Base-by-base conservation (phyloP, 2,329 filamentous ascomycete species). In the Epichloe uncinata region DNA sequence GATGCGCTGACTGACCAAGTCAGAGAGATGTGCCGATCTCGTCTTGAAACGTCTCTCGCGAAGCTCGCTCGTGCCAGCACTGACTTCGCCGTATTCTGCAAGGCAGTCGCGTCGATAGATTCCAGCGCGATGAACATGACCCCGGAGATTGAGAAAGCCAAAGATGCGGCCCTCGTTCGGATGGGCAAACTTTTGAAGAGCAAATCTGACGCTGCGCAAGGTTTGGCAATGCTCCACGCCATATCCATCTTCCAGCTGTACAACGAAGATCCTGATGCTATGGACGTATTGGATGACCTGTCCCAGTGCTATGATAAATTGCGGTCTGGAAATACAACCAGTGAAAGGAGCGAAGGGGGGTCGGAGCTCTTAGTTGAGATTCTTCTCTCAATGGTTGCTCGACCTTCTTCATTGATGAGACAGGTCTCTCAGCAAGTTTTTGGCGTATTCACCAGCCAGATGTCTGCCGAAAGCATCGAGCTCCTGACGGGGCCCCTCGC, bases 341-440 rank as follows among this genome's bases (percentile, higher is more conserved):
- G 79, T 58, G 66, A 69, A 54, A 67, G 77, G 41, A 72, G 79
- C 58, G 66, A 70, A 1, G 78, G 76, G 6, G 73, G 73, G 11
- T 85, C 87, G 0, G 82, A 87, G 59, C 75, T 87, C 26, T 68
- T 96, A 8, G 81, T 96, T 2, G 93, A 97, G 60, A 85, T 97
- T 47, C 68, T 98, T 7, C 73, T 97, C n/a, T 87, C 87, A 48
- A 88, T 97, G 69, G 79, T 94, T 2, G 87, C 89, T 0, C 87
- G 88, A 54, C 86, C 84, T 3, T 95, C 90, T 1, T 80, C 83
- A 9, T 72, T 97, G 47, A 86, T 95, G 71, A 81, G 88, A 33
- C 87, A 90, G 58, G 83, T 94, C 48, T 87, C 88, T 5, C 83
- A 91, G 61, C 85, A 93, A 60, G 89, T 95, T 0, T 97, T 97